These are phyloP conservation scores for Auriscalpium orientale DNA, from an alignment of 768 basidiomycete genomes.

Conservation along the genomic window DNA sequence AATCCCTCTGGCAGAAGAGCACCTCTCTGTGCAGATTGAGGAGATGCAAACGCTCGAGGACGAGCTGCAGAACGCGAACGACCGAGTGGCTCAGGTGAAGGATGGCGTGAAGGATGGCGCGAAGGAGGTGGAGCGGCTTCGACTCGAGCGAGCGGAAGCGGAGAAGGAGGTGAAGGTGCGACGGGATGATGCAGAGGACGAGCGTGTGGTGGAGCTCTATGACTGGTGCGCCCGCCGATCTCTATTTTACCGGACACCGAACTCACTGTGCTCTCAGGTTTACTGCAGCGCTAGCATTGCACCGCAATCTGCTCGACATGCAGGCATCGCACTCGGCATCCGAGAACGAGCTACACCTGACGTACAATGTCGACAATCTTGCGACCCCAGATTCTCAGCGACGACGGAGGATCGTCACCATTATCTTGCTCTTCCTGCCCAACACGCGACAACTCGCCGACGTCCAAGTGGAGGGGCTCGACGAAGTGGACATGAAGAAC, in stretches of 20 bases:
- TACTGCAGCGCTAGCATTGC: constrained; percentile 56
- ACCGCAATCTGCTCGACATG: constrained; percentile 55
- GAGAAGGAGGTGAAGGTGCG: constrained; percentile 60
- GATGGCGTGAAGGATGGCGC: constrained; percentile 52
- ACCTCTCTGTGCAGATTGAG: constrained; percentile 66
- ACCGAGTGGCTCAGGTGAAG: constrained; percentile 45
- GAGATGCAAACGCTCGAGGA: constrained; percentile 76
- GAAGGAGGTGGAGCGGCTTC: constrained; percentile 48
- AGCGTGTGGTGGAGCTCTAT: constrained; percentile 54
- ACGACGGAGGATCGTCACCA: constrained; percentile 31
- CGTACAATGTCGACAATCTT: constrained; percentile 41
- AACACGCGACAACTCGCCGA: constrained; percentile 60
- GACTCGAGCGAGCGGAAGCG: constrained; percentile 56
- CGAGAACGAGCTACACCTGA: constrained; percentile 71
- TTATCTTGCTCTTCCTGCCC: constrained; percentile 61
- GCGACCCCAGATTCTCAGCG: constrained; percentile 13
- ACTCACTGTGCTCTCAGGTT: constrained; percentile 41
- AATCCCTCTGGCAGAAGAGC: constrained; percentile 61
- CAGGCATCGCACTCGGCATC: constrained; percentile 51
- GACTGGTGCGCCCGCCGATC: constrained; percentile 46
- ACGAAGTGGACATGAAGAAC: constrained; percentile 48
- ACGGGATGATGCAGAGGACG: constrained; percentile 50
- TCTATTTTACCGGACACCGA: not conserved
- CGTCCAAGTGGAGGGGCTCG: constrained; percentile 45
- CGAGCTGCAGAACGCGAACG: constrained; percentile 46